These are phyloP conservation scores for Solanum pinnatisectum DNA, from an alignment of 257 asterid genomes.

Conservation along the genomic window DNA sequence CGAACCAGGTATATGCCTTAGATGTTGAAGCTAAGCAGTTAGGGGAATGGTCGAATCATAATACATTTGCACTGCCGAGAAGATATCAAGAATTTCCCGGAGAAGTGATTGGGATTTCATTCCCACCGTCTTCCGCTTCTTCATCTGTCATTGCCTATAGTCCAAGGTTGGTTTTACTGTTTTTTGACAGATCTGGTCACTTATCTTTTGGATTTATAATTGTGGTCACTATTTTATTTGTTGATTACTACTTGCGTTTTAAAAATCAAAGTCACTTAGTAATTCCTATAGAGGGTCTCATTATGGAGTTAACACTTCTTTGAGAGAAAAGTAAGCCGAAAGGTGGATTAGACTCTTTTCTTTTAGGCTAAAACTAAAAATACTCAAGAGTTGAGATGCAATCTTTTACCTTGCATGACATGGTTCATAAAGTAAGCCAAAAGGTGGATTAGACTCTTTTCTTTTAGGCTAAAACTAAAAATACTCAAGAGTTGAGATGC, in stretches of 20 bases:
- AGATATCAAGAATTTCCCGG: constrained; percentile 97
- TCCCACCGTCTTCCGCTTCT: constrained; percentile 62
- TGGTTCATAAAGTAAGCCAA: not conserved
- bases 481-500: not conserved
- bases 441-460: not conserved
- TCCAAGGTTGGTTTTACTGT: constrained; percentile 48
- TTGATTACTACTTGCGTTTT: not conserved
- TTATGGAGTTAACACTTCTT: not conserved
- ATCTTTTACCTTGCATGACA: not conserved
- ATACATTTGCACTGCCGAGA: constrained; percentile 73
- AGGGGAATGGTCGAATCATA: constrained; percentile 84
- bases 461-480: not conserved
- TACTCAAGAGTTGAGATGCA: not conserved
- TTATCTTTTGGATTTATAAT: not conserved
- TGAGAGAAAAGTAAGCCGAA: not conserved
- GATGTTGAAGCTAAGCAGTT: constrained; percentile 93
- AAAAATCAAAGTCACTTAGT: not conserved
- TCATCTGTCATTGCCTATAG: constrained; percentile 79
- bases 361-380: not conserved
- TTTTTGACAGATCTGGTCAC: not conserved
- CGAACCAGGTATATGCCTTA: constrained; percentile 81
- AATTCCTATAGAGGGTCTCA: not conserved
- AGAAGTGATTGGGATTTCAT: constrained; percentile 90
- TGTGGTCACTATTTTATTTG: not conserved
- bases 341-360: not conserved